A percentile compares a stretch with the other conserved stretches of the same genome.
These are phyloP conservation scores for Alternaria brassicae DNA, from an alignment of 2,329 filamentous ascomycete genomes.

Conservation along the genomic window DNA sequence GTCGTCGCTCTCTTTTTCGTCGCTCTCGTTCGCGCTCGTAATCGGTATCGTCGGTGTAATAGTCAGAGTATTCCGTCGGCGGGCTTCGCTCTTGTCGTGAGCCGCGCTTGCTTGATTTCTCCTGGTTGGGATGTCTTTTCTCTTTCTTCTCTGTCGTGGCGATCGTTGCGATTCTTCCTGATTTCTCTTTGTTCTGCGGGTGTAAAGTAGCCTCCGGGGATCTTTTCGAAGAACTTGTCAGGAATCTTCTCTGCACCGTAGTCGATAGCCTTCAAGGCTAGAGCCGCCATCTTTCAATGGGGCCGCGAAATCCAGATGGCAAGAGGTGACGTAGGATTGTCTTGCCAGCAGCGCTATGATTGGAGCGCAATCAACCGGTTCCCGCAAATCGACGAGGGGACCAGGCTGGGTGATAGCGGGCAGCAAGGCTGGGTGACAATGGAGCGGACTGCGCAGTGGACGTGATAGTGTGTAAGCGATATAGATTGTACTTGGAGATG, in stretches of 20 bases:
- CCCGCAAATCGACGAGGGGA: slow-evolving; percentile 22
- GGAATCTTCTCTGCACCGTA: slow-evolving; percentile 50
- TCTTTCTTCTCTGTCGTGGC: slow-evolving; percentile 26
- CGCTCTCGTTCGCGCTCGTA: slow-evolving; percentile 36
- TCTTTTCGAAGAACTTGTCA: slow-evolving; percentile 48
- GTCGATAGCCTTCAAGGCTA: slow-evolving; percentile 50
- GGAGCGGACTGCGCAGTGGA: slow-evolving; percentile 12
- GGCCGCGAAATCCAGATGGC: slow-evolving; percentile 35
- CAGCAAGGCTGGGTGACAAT: slow-evolving; percentile 18
- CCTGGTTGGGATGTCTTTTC: slow-evolving; percentile 23
- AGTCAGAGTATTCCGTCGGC: slow-evolving; percentile 38
- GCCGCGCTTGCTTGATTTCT: slow-evolving; percentile 24
- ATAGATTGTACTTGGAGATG: slow-evolving; percentile 14
- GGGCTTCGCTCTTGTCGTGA: slow-evolving; percentile 39
- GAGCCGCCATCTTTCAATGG: slow-evolving; percentile 42
- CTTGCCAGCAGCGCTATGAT: slow-evolving; percentile 37
- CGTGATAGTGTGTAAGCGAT: slow-evolving; percentile 16
- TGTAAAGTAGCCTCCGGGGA: slow-evolving; percentile 50
- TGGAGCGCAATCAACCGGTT: slow-evolving; percentile 32
- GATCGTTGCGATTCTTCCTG: slow-evolving; percentile 29
- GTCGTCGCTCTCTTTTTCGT: slow-evolving; percentile 31
- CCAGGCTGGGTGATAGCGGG: slow-evolving; percentile 34
- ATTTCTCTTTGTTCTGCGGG: slow-evolving; percentile 38
- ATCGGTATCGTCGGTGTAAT: slow-evolving; percentile 42
- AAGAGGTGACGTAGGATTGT: slow-evolving; percentile 44